These are phyloP conservation scores for Xylaria acuta DNA, from an alignment of 495 filamentous ascomycete genomes.

Conservation along the genomic window DNA sequence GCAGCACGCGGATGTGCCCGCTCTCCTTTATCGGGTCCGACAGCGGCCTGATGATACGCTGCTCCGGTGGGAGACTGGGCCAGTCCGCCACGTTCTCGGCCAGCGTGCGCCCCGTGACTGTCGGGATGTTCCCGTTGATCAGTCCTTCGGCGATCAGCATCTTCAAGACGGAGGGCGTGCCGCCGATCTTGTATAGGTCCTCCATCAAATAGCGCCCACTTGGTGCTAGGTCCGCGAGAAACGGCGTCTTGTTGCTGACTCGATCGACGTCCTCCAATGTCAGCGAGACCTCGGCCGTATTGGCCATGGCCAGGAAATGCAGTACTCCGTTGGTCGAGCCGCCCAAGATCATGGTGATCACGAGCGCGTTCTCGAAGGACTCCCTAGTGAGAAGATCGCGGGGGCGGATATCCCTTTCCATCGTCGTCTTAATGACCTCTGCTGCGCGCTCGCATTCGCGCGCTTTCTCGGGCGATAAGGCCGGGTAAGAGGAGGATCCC, in stretches of 20 bases:
- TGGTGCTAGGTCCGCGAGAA: conserved; percentile 91
- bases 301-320: conserved; percentile 94
- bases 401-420: conserved; percentile 88
- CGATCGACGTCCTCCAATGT: conserved; percentile 88
- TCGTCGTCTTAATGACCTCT: conserved; percentile 79
- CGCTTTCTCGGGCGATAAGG: conserved; percentile 85
- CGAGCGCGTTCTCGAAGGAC: conserved; percentile 91
- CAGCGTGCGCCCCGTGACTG: conserved; percentile 91
- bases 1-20: conserved; percentile 89
- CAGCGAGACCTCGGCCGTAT: conserved; percentile 82
- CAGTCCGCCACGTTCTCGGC: conserved; percentile 84
- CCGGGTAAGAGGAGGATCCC: conserved; percentile 89
- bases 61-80: conserved; percentile 79
- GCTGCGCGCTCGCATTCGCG: conserved; percentile 89
- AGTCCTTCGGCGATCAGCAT: conserved; percentile 82
- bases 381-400: conserved; percentile 82
- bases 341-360: conserved; percentile 90
- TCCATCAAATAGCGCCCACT: conserved; percentile 91
- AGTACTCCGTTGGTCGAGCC: conserved; percentile 92
- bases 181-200: conserved; percentile 92
- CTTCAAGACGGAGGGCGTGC: conserved; percentile 90
- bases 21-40: conserved; percentile 84
- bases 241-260: conserved; percentile 87
- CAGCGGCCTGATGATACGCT: conserved; percentile 84
- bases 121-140: conserved; percentile 82